These are phyloP conservation scores for Magnaporthiopsis poae DNA, from an alignment of 2,329 filamentous ascomycete species.

Conservation along the genomic window DNA sequence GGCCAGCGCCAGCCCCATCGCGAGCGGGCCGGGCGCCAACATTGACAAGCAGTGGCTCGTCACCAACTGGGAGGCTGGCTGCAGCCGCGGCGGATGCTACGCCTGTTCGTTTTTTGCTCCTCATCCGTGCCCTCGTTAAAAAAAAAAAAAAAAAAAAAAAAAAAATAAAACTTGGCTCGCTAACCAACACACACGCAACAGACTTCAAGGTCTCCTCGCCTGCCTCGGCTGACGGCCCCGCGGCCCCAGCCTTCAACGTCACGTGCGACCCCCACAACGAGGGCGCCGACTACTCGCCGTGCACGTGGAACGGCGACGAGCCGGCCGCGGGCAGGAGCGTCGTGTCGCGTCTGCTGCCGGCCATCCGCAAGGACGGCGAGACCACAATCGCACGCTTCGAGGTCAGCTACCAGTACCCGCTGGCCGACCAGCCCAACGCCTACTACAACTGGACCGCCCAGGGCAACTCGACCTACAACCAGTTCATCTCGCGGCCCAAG, in stretches of 20 bases:
- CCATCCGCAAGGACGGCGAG: neutral
- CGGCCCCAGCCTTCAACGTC: slow-evolving; percentile 2
- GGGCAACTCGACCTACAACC: neutral
- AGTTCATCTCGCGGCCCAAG: neutral
- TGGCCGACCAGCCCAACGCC: neutral
- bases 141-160: too few species aligned
- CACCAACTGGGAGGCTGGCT: slow-evolving; percentile 10
- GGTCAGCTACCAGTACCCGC: neutral
- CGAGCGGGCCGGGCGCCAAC: neutral
- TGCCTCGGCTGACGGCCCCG: neutral
- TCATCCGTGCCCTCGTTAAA: too few species aligned
- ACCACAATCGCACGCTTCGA: neutral
- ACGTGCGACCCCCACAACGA: neutral
- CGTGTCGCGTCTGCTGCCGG: neutral
- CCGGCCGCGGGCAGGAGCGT: neutral
- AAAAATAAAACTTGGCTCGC: too few species aligned
- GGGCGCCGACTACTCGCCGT: neutral
- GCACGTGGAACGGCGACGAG: neutral
- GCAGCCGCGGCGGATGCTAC: slow-evolving; percentile 7
- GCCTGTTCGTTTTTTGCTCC: slow-evolving; percentile 7
- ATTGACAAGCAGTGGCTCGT: slow-evolving; percentile 10
- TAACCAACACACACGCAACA: neutral
- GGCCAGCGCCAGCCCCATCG: neutral
- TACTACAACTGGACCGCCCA: slow-evolving; percentile 6
- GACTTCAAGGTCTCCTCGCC: neutral